Conservation (phyloP, 768 basidiomycete species). For the Lentinula sp. region DNA sequence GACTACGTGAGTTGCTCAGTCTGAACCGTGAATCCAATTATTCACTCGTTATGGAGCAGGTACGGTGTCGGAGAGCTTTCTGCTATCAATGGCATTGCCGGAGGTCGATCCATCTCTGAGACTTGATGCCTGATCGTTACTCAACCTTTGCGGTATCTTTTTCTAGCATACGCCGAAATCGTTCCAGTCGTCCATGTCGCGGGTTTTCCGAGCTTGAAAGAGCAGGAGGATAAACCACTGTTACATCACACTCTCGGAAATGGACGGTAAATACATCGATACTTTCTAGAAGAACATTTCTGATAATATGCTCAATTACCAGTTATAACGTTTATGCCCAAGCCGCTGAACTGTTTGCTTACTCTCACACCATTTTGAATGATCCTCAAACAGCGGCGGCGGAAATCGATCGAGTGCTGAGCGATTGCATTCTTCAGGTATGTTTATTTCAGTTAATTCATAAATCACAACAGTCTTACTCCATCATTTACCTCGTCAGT, state of each 20-base stretch:
- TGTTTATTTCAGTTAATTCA: conserved; percentile 8
- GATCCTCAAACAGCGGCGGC: conserved; percentile 47
- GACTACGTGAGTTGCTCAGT: conserved; percentile 53
- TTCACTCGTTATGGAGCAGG: conserved; percentile 22
- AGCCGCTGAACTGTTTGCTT: conserved; percentile 70
- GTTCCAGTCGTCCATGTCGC: conserved; percentile 87
- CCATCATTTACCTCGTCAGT: conserved; percentile 27
- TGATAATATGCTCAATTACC: background rate
- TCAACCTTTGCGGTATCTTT: background rate
- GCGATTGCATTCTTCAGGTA: conserved; percentile 56
- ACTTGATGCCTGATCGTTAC: too few relatives aligned
- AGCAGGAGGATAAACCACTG: conserved; percentile 66
- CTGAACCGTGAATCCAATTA: background rate
- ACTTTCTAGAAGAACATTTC: background rate
- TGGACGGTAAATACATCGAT: conserved; percentile 40
- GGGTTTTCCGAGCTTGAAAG: conserved; percentile 68
- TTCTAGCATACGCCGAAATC: conserved; percentile 73
- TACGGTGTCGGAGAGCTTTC: conserved; percentile 92
- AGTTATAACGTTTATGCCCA: conserved; percentile 77
- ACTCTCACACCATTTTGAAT: conserved; percentile 58
- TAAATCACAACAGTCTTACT: background rate
- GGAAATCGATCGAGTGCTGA: conserved; percentile 76
- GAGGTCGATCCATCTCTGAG: conserved; percentile 33
- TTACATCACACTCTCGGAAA: conserved; percentile 89
- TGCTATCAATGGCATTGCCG: conserved; percentile 80